phyloP scores from a whole-genome alignment of 108 stramenopile species.

The Schizochytrium sp. region DNA sequence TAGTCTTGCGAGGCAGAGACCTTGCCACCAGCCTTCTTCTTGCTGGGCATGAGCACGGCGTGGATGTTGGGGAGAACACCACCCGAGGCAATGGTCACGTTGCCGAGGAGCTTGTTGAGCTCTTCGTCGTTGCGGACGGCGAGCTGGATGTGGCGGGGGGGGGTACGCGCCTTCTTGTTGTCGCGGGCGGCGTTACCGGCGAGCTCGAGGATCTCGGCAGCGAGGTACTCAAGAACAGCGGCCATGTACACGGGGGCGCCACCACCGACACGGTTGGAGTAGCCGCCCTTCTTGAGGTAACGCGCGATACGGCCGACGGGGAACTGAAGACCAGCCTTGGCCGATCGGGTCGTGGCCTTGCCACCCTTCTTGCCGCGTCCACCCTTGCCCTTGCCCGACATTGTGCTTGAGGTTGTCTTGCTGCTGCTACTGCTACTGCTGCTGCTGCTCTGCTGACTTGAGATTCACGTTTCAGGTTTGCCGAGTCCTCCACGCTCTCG shows the following conservation, averaged over 20 bases:
- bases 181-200: slow-evolving; percentile 48
- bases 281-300: slow-evolving; percentile 86
- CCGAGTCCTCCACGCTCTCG: no score
- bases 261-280: slow-evolving; percentile 83
- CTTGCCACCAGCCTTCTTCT: slow-evolving; percentile 32
- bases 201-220: slow-evolving; percentile 41
- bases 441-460: no score
- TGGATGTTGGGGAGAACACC: slow-evolving; percentile 97
- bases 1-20: background rate
- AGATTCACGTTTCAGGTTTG: no score
- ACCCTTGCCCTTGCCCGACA: slow-evolving; percentile 53
- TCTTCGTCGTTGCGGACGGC: slow-evolving; percentile 51
- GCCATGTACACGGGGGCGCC: slow-evolving; percentile 91
- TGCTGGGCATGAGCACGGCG: slow-evolving; percentile 85
- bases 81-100: slow-evolving; percentile 85
- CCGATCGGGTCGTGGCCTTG: slow-evolving; percentile 61
- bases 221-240: slow-evolving; percentile 47
- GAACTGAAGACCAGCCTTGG: slow-evolving; percentile 93
- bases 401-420: background rate
- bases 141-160: slow-evolving; percentile 47
- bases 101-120: slow-evolving; percentile 50
- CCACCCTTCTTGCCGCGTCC: slow-evolving; percentile 67
- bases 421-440: background rate
- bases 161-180: slow-evolving; percentile 44
- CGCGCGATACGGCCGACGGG: slow-evolving; percentile 89